Evolutionary conservation across 768 basidiomycete genomes (phyloP), one percentile per base, ranked within the genome.

Genomic region (Naganishia friedmannii): DNA sequence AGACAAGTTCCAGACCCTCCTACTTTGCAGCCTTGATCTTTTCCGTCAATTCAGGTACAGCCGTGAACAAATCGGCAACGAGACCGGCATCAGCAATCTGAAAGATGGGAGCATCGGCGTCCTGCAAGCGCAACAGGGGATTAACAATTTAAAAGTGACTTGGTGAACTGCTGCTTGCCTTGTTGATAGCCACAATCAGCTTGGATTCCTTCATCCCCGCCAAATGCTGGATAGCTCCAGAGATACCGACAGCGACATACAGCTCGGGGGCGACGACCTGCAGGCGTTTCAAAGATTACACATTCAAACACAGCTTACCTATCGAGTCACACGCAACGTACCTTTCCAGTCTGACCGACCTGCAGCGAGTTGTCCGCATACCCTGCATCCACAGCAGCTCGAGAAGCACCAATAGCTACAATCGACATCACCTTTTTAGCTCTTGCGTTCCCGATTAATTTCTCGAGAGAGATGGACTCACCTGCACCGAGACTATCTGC

Each of bases 141-240:
- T n/a, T 37, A 37, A 23, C 73, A 67, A 21, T 5, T 6, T 8
- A 17, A 17, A 68, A 26, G 4, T n/a, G 13, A 60, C 42, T n/a
- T 10, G 29, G 45, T 17, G 56, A 53, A 19, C n/a, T 3, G 17
- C n/a, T 19, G 73, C 83, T 65, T 72, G 88, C 93, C 87, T 99
- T 99, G 85, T 99, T 99, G 72, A 99, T 86, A 4, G 96, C 96
- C 37, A 96, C 95, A 72, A 99, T 99, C 73, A 97, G 84, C 83
- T 98, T 99, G 13, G 92, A 93, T 77, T 97, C 96, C 81, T 99
- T 99, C 96, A 98, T 99, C 10, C 96, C 96, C 26, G 96, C 96
- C 67, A 98, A 84, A 83, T 99, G 96, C 83, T 99, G 96, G 76
- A 98, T 99, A 17, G 96, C 96, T 21, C 96, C 96, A 10, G 93